Conservation (phyloP, 768 basidiomycete genomes). For the Pisolithus albus region DNA sequence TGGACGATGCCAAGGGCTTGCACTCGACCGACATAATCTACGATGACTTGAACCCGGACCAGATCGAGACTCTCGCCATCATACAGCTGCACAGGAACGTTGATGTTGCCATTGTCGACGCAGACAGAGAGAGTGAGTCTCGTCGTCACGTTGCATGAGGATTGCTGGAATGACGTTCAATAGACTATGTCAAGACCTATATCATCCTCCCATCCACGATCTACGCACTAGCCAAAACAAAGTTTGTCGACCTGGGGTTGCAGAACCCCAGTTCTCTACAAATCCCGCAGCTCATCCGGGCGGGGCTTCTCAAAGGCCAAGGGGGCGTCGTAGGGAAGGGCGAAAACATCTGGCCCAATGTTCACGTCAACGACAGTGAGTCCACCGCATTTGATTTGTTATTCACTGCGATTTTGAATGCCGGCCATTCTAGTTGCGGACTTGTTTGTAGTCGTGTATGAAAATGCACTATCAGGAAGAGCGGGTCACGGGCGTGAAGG, state of each 20-base stretch:
- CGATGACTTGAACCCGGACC: slow-evolving; percentile 41
- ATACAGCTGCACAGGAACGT: slow-evolving; percentile 45
- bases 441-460: slow-evolving; percentile 12
- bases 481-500: slow-evolving; percentile 19
- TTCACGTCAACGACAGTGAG: slow-evolving; percentile 18
- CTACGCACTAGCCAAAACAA: slow-evolving; percentile 16
- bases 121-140: slow-evolving; percentile 40
- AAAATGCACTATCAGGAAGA: slow-evolving; percentile 5
- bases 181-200: slow-evolving; percentile 43
- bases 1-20: slow-evolving; percentile 41
- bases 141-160: not conserved
- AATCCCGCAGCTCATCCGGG: slow-evolving; percentile 19
- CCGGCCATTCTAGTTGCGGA: slow-evolving; percentile 7
- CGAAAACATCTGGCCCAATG: slow-evolving; percentile 20
- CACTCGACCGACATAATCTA: slow-evolving; percentile 34
- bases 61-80: slow-evolving; percentile 40
- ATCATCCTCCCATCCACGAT: slow-evolving; percentile 40
- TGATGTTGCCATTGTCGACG: slow-evolving; percentile 40
- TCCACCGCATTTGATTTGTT: not conserved
- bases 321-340: slow-evolving; percentile 21
- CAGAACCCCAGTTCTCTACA: slow-evolving; percentile 19
- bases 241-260: slow-evolving; percentile 14
- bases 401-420: too few species aligned
- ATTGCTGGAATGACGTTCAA: too few species aligned
- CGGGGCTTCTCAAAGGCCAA: slow-evolving; percentile 14